These are phyloP conservation scores for Lagerstroemia fauriei DNA, from an alignment of 441 rosid genomes.

Conservation along the genomic window DNA sequence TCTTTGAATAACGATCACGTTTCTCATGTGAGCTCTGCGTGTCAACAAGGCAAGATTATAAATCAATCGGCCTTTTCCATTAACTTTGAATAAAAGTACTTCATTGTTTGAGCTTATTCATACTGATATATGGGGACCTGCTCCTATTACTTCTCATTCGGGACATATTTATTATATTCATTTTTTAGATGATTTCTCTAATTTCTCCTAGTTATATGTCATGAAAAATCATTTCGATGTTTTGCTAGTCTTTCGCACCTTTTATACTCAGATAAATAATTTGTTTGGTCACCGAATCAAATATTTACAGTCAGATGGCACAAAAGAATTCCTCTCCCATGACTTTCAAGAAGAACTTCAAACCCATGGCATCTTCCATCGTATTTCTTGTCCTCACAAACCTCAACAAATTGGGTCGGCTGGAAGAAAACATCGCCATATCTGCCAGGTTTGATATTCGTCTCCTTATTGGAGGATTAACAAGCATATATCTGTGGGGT, in stretches of 20 bases:
- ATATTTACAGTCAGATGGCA: not conserved
- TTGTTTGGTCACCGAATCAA: not conserved
- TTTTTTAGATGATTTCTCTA: not conserved
- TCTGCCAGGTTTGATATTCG: too few species aligned
- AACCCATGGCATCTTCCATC: not conserved
- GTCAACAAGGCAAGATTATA: too few species aligned
- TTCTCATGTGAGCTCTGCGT: too few species aligned
- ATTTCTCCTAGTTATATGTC: not conserved
- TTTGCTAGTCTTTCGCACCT: not conserved
- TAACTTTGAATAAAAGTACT: too few species aligned
- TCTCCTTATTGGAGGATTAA: too few species aligned
- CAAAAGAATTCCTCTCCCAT: too few species aligned
- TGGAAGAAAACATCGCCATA: constrained; percentile 3
- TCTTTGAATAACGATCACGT: too few species aligned
- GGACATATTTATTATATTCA: not conserved
- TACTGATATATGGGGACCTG: too few species aligned
- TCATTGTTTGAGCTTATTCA: too few species aligned
- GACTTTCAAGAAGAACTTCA: not conserved
- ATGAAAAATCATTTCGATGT: not conserved
- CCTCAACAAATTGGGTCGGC: not conserved
- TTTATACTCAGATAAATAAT: not conserved
- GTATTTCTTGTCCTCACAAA: not conserved
- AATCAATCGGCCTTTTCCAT: too few species aligned
- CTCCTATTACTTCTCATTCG: too few species aligned
- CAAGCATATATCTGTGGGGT: too few species aligned